A percentile compares a stretch with the other conserved stretches of the same genome.
Evolutionary conservation across 1,284 basidiomycete species (phyloP).

Genomic region (Ustilago bromivora): DNA sequence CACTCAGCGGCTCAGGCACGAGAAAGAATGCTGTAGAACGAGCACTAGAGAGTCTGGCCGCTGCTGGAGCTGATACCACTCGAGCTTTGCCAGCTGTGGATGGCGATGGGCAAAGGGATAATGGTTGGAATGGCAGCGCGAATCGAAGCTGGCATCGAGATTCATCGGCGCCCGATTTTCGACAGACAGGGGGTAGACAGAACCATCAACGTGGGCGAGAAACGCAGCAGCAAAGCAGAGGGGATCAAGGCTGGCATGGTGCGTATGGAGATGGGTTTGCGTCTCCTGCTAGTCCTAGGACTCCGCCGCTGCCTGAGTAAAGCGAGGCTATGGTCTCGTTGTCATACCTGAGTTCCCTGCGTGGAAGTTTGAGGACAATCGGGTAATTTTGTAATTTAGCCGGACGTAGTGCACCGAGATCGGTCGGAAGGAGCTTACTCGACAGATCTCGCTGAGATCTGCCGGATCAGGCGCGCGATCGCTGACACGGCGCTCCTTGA

Average conservation of each 20-base stretch:
- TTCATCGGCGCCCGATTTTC: conserved; percentile 7
- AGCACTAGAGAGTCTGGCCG: conserved; percentile 23
- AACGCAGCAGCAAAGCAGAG: conserved; percentile 7
- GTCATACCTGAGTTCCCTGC: too few species aligned
- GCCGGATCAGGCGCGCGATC: too few species aligned
- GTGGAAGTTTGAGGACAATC: too few species aligned
- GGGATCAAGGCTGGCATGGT: background rate
- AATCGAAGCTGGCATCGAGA: conserved; percentile 17
- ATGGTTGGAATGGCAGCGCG: conserved; percentile 1
- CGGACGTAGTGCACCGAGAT: too few species aligned
- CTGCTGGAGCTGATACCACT: conserved; percentile 17
- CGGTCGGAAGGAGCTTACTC: too few species aligned
- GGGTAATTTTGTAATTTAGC: too few species aligned
- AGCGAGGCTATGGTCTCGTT: background rate
- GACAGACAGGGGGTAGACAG: conserved; percentile 5
- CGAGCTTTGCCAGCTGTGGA: background rate
- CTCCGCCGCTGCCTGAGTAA: conserved; percentile 20
- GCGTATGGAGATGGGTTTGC: conserved; percentile 1
- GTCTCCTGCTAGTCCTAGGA: conserved; percentile 11
- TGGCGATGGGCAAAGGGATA: background rate
- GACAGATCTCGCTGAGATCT: too few species aligned
- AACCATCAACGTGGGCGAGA: background rate
- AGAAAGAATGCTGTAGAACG: conserved; percentile 30
- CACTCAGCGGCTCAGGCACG: conserved; percentile 9
- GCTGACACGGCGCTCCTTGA: too few species aligned